These are phyloP conservation scores for Boletus vinaceobasis DNA, from an alignment of 768 basidiomycete genomes.

Conservation along the genomic window DNA sequence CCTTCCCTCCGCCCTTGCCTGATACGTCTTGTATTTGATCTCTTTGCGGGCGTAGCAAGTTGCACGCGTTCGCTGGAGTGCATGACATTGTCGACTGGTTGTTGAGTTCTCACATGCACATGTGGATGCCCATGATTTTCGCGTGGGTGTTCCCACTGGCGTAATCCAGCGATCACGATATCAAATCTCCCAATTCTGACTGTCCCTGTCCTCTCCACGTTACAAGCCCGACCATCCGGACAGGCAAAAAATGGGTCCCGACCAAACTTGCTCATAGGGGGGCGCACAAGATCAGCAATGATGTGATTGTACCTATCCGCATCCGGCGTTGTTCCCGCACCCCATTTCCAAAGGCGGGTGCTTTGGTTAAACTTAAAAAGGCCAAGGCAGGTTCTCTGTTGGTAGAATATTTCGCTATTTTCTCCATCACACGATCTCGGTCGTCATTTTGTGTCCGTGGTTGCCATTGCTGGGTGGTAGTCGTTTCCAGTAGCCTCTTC, in stretches of 20 bases:
- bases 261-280: constrained; percentile 1
- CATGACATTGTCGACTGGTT: constrained; percentile 1
- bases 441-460: background rate
- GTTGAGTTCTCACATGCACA: constrained; percentile 3
- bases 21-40: background rate
- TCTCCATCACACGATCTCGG: background rate
- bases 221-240: constrained; percentile 1
- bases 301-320: constrained; percentile 19
- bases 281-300: constrained; percentile 1
- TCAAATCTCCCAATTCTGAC: constrained; percentile 16
- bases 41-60: background rate
- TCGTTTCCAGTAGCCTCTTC: background rate
- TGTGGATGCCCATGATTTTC: constrained; percentile 9
- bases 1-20: background rate
- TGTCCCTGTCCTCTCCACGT: constrained; percentile 9
- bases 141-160: constrained; percentile 14
- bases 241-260: background rate
- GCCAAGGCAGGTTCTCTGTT: background rate
- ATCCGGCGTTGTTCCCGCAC: constrained; percentile 3
- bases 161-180: constrained; percentile 11
- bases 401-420: constrained; percentile 1
- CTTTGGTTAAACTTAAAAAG: constrained; percentile 17
- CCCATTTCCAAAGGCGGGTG: constrained; percentile 9
- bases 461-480: background rate
- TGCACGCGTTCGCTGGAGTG: background rate